These are phyloP conservation scores for Rhododendron ferrugineum DNA, from an alignment of 148 eudicot species.

Conservation along the genomic window DNA sequence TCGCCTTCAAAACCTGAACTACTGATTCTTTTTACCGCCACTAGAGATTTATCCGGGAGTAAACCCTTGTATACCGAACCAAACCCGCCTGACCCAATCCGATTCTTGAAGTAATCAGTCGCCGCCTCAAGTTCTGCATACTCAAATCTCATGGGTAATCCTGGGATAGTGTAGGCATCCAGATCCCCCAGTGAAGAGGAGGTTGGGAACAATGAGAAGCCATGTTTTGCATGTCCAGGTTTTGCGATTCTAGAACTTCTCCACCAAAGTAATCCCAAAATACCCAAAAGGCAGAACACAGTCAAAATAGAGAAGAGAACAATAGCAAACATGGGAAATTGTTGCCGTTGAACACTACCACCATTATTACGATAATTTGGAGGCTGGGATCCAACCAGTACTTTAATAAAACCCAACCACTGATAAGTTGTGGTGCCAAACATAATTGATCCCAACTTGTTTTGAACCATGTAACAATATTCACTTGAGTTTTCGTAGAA, in stretches of 20 bases:
- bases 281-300: conserved; percentile 27
- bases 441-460: conserved; percentile 54
- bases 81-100: conserved; percentile 77
- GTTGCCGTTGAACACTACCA: not conserved
- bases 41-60: conserved; percentile 47
- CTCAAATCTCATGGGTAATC: not conserved
- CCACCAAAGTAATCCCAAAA: conserved; percentile 37
- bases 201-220: not conserved
- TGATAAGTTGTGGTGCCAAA: conserved; percentile 11
- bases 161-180: no score
- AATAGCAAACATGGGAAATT: no score
- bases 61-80: conserved; percentile 70
- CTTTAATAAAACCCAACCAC: conserved; percentile 50
- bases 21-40: conserved; percentile 73
- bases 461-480: conserved; percentile 44
- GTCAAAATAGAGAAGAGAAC: not conserved
- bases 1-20: conserved; percentile 30
- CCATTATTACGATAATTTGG: not conserved
- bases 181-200: no score
- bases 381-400: conserved; percentile 11
- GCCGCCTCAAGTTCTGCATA: conserved; percentile 54
- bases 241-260: conserved; percentile 27
- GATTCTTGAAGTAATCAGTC: conserved; percentile 53
- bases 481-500: conserved; percentile 49
- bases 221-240: conserved; percentile 17